A percentile compares a stretch with the other conserved stretches of the same genome.
phyloP scores from a whole-genome alignment of 257 asterid genomes.

The Penstemon barbatus region DNA sequence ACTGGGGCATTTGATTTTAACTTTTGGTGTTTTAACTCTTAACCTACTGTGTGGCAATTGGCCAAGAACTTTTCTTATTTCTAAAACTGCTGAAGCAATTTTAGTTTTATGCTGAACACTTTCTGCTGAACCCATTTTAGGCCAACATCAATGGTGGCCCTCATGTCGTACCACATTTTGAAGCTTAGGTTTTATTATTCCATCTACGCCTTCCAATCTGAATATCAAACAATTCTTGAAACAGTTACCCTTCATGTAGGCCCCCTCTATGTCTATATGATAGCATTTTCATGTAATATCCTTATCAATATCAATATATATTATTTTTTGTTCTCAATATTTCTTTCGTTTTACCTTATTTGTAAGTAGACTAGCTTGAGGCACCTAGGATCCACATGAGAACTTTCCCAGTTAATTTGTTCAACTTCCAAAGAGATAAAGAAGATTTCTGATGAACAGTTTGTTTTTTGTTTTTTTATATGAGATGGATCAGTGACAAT shows the following conservation, averaged over 20 bases:
- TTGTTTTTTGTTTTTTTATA: too few relatives aligned
- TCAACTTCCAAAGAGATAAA: too few relatives aligned
- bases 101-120: conserved; percentile 10
- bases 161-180: background rate
- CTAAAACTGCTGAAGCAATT: background rate
- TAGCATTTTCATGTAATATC: background rate
- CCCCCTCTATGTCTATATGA: background rate
- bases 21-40: background rate
- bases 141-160: conserved; percentile 3
- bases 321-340: background rate
- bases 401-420: background rate
- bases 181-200: conserved; percentile 17
- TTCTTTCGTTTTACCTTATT: background rate
- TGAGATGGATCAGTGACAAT: background rate
- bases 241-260: background rate
- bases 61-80: background rate
- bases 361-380: background rate
- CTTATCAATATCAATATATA: background rate
- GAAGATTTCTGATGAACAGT: background rate
- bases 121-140: background rate
- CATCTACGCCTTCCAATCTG: conserved; percentile 1
- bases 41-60: background rate
- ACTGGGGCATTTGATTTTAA: background rate
- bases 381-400: background rate
- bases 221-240: conserved; percentile 20